Evolutionary conservation across 805 yeast genomes (phyloP), one percentile per base, ranked within the genome.

Genomic region (Metschnikowia bowlesiae): DNA sequence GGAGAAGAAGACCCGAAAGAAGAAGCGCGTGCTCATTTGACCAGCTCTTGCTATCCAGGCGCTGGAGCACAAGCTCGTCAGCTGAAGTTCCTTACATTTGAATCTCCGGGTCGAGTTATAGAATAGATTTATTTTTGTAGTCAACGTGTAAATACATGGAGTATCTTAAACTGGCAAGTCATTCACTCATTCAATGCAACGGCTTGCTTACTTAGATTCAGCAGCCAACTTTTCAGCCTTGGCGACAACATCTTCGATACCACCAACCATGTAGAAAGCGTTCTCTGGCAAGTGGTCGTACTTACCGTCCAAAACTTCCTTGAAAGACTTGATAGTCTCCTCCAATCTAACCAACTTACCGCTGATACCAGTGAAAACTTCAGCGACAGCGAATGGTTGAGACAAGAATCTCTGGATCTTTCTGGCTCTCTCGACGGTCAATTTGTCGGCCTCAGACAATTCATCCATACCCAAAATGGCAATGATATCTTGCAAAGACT

Each of bases 391-490:
- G 79, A 94, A 94, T 67, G 99, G 99, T 83, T 94, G 99, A 69
- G 99, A 94, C 76, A 94, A 83, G 96, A 94, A 94, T 83, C 98
- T 89, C 83, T 94, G 98, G 71, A 94, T 90, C 87, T 94, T 94
- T 84, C 99, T 89, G 68, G 99, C 99, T 84, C 99, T 92, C 85
- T 94, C 99, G 76, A 94, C 99, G 62, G 98, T 92, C 74, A 94
- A 86, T 82, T 94, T 94, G 81, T 94, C 99, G 67, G 85, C 79
- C 83, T 94, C 99, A 63, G 97, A 90, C 81, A 94, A 86, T 84
- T 94, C 99, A 79, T 94, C 99, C 99, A 94, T 94, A 91, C 99
- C 99, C 78, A 94, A 87, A 84, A 94, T 94, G 78, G 99, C 99
- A 85, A 94, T 94, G 79, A 94, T 94, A 86, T 94, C 99, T 83